Conservation (phyloP, 2,329 filamentous ascomycete genomes). For the Nemania sp. region DNA sequence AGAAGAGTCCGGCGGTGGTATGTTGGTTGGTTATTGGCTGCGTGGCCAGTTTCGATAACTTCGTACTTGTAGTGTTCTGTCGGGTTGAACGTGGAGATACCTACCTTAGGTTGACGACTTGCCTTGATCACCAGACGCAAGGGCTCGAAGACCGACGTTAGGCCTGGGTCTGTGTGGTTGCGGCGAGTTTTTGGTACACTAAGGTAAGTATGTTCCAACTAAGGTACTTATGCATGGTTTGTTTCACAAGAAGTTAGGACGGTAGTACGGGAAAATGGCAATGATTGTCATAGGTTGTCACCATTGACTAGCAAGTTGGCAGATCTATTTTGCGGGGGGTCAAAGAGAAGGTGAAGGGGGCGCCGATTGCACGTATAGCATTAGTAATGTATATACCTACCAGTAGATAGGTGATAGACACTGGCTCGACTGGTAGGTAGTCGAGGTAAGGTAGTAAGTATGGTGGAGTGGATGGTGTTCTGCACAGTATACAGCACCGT, state of each 20-base stretch:
- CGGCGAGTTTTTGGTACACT: too few relatives aligned
- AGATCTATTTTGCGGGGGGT: slow-evolving; percentile 9
- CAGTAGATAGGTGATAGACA: too few relatives aligned
- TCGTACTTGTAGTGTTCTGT: background rate
- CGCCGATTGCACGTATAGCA: background rate
- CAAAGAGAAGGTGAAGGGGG: background rate
- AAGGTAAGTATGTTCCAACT: too few relatives aligned
- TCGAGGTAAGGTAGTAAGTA: background rate
- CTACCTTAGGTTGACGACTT: slow-evolving; percentile 7
- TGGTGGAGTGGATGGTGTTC: background rate
- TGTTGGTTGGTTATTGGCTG: slow-evolving; percentile 22
- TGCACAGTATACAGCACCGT: background rate
- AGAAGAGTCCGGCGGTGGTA: slow-evolving; percentile 15
- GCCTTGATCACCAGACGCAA: slow-evolving; percentile 8
- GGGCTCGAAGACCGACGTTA: background rate
- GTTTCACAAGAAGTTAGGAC: background rate
- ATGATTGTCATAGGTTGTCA: background rate
- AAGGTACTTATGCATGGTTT: background rate
- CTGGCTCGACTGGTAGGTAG: background rate
- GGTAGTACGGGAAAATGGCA: background rate
- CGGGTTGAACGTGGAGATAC: background rate
- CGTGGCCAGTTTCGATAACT: background rate
- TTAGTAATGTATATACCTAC: too few relatives aligned
- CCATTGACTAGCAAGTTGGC: background rate
- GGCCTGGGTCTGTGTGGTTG: too few relatives aligned